Conservation (phyloP, 257 asterid genomes). For the Osmanthus fragrans region DNA sequence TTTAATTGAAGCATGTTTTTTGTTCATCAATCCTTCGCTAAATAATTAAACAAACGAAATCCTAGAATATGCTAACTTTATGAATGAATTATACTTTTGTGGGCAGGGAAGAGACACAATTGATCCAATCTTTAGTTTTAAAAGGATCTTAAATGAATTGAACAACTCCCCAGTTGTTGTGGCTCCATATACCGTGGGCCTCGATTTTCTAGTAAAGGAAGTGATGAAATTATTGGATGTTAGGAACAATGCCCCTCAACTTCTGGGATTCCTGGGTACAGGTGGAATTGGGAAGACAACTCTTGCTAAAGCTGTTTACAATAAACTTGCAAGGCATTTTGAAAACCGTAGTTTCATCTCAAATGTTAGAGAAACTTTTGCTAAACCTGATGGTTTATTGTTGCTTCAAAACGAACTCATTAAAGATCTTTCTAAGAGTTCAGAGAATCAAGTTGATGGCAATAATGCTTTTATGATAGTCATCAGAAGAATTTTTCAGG, state of each 20-base stretch:
- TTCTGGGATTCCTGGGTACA: slow-evolving; percentile 28
- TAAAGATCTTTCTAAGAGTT: slow-evolving; percentile 24
- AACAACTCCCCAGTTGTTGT: slow-evolving; percentile 34
- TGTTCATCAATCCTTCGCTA: neutral
- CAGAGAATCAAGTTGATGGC: neutral
- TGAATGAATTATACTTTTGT: slow-evolving; percentile 1
- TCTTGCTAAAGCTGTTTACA: slow-evolving; percentile 28
- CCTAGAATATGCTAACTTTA: neutral
- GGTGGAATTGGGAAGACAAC: slow-evolving; percentile 49
- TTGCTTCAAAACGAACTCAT: slow-evolving; percentile 28
- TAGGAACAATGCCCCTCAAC: slow-evolving; percentile 14
- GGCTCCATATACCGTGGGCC: slow-evolving; percentile 37
- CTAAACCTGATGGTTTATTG: slow-evolving; percentile 15
- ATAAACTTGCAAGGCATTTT: slow-evolving; percentile 19
- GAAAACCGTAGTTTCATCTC: slow-evolving; percentile 34
- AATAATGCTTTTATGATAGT: slow-evolving; percentile 7
- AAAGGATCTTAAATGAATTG: slow-evolving; percentile 19
- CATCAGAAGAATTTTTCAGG: slow-evolving; percentile 10
- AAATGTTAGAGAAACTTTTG: slow-evolving; percentile 25
- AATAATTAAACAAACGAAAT: neutral
- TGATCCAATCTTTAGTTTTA: slow-evolving; percentile 24
- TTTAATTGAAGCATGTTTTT: too few relatives aligned
- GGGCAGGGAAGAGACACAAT: slow-evolving; percentile 31
- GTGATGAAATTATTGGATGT: slow-evolving; percentile 17
- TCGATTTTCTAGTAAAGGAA: slow-evolving; percentile 20